A percentile compares a stretch with the other conserved stretches of the same genome.
Evolutionary conservation across 2,329 filamentous ascomycete genomes (phyloP).

Genomic region (Alternaria solani): DNA sequence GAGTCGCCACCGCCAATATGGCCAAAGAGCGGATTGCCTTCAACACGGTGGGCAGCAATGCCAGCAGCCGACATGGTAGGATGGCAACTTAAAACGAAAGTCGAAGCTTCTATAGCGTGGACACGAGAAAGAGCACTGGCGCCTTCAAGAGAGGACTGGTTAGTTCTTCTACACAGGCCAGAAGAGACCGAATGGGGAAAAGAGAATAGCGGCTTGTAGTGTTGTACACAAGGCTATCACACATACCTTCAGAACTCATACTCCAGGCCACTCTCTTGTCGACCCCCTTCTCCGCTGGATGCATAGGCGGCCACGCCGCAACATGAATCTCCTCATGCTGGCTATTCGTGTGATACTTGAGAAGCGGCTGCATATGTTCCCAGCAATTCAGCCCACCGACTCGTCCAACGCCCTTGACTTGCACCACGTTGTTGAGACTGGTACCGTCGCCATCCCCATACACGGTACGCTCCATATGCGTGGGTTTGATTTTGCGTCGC

Average conservation of each 20-base stretch:
- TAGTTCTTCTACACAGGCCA: background rate
- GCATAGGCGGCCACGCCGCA: conserved; percentile 51
- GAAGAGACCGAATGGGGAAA: background rate
- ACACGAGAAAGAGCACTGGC: background rate
- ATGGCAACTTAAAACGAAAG: conserved; percentile 64
- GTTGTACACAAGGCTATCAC: background rate
- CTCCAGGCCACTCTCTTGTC: background rate
- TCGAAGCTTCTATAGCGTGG: conserved; percentile 43
- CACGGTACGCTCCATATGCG: conserved; percentile 54
- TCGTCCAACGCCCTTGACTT: background rate
- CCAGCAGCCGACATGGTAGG: conserved; percentile 57
- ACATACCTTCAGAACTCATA: background rate
- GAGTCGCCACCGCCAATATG: conserved; percentile 57
- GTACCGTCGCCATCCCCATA: conserved; percentile 52
- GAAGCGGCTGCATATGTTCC: conserved; percentile 54
- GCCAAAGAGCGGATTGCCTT: conserved; percentile 52
- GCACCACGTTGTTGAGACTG: conserved; percentile 47
- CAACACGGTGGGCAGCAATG: conserved; percentile 55
- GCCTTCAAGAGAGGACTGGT: background rate
- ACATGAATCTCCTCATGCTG: conserved; percentile 53
- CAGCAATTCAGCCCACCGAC: conserved; percentile 37
- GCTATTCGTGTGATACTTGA: conserved; percentile 53
- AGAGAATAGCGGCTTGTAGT: background rate
- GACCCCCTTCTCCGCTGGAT: background rate
- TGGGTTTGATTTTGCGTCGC: conserved; percentile 54